These are phyloP conservation scores for Tolypocladium pustulatum DNA, from an alignment of 2,329 filamentous ascomycete species.

Conservation along the genomic window DNA sequence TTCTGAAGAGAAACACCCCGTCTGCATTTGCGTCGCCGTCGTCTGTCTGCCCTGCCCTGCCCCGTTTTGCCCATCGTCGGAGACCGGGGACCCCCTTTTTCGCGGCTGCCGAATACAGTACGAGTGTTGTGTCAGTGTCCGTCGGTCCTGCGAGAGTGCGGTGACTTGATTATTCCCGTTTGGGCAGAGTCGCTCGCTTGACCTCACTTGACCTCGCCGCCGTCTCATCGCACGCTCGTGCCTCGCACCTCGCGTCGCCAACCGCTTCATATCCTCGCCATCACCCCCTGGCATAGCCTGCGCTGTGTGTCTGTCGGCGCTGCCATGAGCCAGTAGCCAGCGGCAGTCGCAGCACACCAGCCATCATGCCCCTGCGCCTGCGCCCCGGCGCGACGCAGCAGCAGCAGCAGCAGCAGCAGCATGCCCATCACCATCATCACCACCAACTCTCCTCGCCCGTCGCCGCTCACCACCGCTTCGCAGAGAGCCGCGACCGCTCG, in stretches of 20 bases:
- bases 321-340: background rate
- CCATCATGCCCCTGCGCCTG: constrained; percentile 22
- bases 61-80: background rate
- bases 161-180: constrained; percentile 1
- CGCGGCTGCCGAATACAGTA: too few relatives aligned
- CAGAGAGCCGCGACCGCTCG: constrained; percentile 44
- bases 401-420: background rate
- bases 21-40: too few relatives aligned
- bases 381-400: constrained; percentile 12
- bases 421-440: background rate
- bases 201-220: background rate
- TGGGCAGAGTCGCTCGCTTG: constrained; percentile 2
- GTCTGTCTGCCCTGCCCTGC: background rate
- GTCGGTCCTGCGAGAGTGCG: background rate
- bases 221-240: background rate
- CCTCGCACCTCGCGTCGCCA: background rate
- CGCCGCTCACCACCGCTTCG: constrained; percentile 23
- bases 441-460: constrained; percentile 9
- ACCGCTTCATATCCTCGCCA: background rate
- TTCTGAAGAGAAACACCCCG: too few relatives aligned
- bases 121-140: background rate
- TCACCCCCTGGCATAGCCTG: background rate
- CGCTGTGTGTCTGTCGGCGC: background rate
- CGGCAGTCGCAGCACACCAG: background rate
- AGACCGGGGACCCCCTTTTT: background rate